Percentiles rank a stretch among this genome's conserved stretches.
These are phyloP conservation scores for Verticillium longisporum DNA, from an alignment of 2,329 filamentous ascomycete genomes.

Conservation along the genomic window DNA sequence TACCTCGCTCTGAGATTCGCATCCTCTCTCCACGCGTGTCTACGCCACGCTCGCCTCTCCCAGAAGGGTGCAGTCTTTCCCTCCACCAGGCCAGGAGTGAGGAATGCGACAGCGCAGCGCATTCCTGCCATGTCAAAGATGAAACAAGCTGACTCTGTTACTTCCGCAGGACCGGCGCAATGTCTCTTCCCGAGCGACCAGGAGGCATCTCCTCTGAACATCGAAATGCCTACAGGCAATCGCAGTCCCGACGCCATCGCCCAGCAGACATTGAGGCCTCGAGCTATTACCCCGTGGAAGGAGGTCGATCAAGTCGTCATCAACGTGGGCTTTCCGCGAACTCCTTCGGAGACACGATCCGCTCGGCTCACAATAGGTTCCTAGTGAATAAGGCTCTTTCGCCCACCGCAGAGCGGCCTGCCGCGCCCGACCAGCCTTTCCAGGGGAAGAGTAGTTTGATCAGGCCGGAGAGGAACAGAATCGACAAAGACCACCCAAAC, in stretches of 20 bases:
- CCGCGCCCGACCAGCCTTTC: constrained; percentile 24
- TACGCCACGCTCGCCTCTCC: constrained; percentile 5
- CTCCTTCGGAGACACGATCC: constrained; percentile 52
- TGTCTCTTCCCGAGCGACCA: constrained; percentile 60
- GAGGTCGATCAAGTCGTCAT: constrained; percentile 21
- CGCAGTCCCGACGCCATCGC: constrained; percentile 57
- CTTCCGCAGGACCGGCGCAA: constrained; percentile 29
- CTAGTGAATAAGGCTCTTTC: constrained; percentile 47
- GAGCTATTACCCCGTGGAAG: constrained; percentile 32
- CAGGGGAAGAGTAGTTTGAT: constrained; percentile 81
- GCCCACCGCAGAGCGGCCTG: constrained; percentile 30
- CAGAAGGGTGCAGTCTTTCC: constrained; percentile 13
- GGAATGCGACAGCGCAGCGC: neutral
- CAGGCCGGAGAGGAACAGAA: constrained; percentile 78
- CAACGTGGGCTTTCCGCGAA: constrained; percentile 50
- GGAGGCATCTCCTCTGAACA: constrained; percentile 55
- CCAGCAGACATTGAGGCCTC: constrained; percentile 67
- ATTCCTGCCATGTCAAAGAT: neutral
- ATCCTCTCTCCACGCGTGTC: constrained; percentile 5
- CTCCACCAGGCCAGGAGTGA: neutral
- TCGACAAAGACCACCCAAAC: constrained; percentile 83
- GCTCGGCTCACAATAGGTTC: constrained; percentile 44
- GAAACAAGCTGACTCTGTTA: constrained; percentile 5
- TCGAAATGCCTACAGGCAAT: constrained; percentile 59
- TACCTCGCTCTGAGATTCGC: neutral